A percentile compares a stretch with the other conserved stretches of the same genome.
phyloP scores from a whole-genome alignment of 768 basidiomycete genomes.

The Mycena belliarum region DNA sequence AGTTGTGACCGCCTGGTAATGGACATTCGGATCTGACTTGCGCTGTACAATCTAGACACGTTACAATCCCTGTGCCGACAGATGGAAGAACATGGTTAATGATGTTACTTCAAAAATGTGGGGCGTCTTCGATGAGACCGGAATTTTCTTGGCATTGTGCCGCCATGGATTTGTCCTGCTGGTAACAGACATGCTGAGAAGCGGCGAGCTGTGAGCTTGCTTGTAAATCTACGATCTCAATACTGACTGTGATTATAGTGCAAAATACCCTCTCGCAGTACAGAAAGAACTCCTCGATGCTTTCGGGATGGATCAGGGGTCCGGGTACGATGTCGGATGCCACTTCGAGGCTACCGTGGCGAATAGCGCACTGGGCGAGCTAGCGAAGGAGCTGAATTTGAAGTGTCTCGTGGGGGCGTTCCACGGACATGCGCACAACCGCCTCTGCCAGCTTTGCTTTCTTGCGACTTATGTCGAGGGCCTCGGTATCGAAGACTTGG shows the following conservation, averaged over 20 bases:
- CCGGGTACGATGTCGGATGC: neutral
- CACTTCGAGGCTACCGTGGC: neutral
- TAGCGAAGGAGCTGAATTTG: neutral
- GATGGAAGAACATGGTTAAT: too few species aligned
- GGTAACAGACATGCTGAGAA: neutral
- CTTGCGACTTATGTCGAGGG: constrained; percentile 8
- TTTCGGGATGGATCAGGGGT: neutral
- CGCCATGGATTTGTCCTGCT: neutral
- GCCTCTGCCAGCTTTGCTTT: constrained; percentile 8
- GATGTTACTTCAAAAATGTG: too few species aligned
- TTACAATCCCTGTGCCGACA: neutral
- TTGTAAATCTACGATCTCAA: neutral
- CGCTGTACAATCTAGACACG: neutral
- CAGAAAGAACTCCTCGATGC: neutral
- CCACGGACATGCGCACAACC: too few species aligned
- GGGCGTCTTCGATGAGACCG: neutral
- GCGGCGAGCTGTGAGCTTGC: neutral
- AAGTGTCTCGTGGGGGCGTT: too few species aligned
- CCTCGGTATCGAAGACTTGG: neutral
- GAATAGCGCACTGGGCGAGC: neutral
- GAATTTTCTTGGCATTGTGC: neutral
- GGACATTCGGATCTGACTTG: too few species aligned
- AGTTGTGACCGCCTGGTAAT: too few species aligned
- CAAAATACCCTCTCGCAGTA: neutral
- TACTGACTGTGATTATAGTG: neutral